A percentile compares a stretch with the other conserved stretches of the same genome.
Conservation (phyloP, 345 rosid species). For the Aethionema arabicum region DNA sequence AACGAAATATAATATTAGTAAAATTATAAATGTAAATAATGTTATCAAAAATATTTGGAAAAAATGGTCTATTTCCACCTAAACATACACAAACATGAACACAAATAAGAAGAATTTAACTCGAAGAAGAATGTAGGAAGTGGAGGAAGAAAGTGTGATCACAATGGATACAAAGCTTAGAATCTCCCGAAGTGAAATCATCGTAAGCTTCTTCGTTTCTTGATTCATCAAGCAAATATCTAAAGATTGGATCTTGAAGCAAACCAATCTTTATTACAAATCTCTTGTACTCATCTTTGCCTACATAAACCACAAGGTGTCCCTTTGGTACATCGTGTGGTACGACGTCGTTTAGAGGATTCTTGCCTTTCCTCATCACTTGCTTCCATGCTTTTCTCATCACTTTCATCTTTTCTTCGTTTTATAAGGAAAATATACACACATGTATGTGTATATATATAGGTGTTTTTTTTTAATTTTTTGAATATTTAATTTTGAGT, state of each 20-base stretch:
- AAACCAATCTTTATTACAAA: constrained; percentile 64
- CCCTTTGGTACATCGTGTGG: constrained; percentile 89
- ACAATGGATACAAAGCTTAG: constrained; percentile 81
- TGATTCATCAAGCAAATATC: constrained; percentile 71
- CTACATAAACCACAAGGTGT: constrained; percentile 78
- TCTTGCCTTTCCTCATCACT: constrained; percentile 8
- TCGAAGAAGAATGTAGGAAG: constrained; percentile 49
- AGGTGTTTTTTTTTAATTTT: no score
- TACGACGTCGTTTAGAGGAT: constrained; percentile 34
- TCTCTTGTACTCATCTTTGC: constrained; percentile 50
- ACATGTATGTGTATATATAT: background rate
- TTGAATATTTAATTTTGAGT: no score
- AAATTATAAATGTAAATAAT: no score
- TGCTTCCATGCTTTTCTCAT: constrained; percentile 38
- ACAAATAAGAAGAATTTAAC: constrained; percentile 16
- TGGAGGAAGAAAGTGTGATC: constrained; percentile 69
- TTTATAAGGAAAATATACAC: constrained; percentile 4
- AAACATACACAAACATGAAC: background rate
- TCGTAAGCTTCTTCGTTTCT: constrained; percentile 57
- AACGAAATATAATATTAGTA: no score
- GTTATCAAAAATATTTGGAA: no score
- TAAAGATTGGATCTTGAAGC: constrained; percentile 72
- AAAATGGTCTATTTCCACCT: no score
- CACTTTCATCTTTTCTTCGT: constrained; percentile 32
- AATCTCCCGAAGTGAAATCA: constrained; percentile 45